phyloP scores from a whole-genome alignment of 208 protist genomes.

The Leishmania amazonensis region DNA sequence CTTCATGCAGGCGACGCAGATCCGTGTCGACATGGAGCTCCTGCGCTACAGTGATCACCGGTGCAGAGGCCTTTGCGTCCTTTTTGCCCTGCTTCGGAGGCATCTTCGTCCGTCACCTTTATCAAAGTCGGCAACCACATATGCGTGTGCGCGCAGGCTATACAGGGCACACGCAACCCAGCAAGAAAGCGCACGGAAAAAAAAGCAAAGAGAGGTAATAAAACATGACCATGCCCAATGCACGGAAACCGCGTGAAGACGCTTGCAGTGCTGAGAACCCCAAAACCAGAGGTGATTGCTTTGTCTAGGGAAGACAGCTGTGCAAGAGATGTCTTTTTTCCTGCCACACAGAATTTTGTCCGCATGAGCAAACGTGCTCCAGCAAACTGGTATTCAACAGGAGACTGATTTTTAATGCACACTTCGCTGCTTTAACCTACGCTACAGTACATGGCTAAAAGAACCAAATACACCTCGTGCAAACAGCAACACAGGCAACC shows the following conservation, averaged over 20 bases:
- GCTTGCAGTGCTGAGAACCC: not conserved
- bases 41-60: constrained; percentile 50
- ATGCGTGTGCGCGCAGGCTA: not conserved
- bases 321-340: constrained; percentile 2
- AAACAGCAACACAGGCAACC: not conserved
- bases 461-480: not conserved
- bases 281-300: not conserved
- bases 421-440: not conserved
- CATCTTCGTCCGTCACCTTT: constrained; percentile 2
- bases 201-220: not conserved
- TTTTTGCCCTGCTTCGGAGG: constrained; percentile 36
- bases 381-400: not conserved
- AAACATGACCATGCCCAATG: not conserved
- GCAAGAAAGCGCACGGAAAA: not conserved
- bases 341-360: not conserved
- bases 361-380: not conserved
- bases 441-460: not conserved
- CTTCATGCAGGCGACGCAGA: constrained; percentile 65
- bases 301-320: not conserved
- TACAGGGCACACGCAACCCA: not conserved
- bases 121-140: not conserved
- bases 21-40: constrained; percentile 81
- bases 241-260: not conserved
- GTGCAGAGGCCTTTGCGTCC: constrained; percentile 37
- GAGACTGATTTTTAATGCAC: not conserved